phyloP scores from a whole-genome alignment of 2,329 filamentous ascomycete species.

The Grosmannia penicillata region DNA sequence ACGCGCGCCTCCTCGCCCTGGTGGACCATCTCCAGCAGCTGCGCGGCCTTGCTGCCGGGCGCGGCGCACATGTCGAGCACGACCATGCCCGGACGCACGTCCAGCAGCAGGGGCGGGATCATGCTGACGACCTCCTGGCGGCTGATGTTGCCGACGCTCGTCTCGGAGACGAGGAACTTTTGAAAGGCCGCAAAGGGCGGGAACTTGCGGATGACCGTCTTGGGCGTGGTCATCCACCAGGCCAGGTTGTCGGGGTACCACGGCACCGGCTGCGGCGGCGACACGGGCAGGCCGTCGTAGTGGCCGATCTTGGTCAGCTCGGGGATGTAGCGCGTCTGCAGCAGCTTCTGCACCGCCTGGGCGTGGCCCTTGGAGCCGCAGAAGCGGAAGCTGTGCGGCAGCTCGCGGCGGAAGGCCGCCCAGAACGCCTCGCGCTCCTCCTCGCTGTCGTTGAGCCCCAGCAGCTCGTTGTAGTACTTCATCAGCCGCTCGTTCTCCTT shows the following conservation, averaged over 20 bases:
- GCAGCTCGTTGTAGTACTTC: slow-evolving; percentile 67
- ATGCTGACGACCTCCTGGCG: slow-evolving; percentile 97
- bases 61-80: slow-evolving; percentile 94
- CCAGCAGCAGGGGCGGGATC: slow-evolving; percentile 91
- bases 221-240: slow-evolving; percentile 96
- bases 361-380: slow-evolving; percentile 92
- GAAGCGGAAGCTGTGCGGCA: slow-evolving; percentile 96
- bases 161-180: slow-evolving; percentile 95
- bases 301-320: slow-evolving; percentile 74
- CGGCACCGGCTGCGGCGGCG: slow-evolving; percentile 64
- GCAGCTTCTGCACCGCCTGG: slow-evolving; percentile 75
- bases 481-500: slow-evolving; percentile 79
- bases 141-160: slow-evolving; percentile 92
- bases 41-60: slow-evolving; percentile 91
- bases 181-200: slow-evolving; percentile 91
- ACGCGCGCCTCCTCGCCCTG: slow-evolving; percentile 81
- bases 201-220: slow-evolving; percentile 88
- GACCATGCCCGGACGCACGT: slow-evolving; percentile 79
- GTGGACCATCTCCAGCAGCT: slow-evolving; percentile 90
- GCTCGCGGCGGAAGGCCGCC: slow-evolving; percentile 64
- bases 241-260: slow-evolving; percentile 95
- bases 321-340: slow-evolving; percentile 80
- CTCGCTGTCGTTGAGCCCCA: slow-evolving; percentile 49
- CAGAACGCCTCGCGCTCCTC: slow-evolving; percentile 73
- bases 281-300: slow-evolving; percentile 67